Conservation (phyloP, 75 land plant species). For the Picea sitchensis region DNA sequence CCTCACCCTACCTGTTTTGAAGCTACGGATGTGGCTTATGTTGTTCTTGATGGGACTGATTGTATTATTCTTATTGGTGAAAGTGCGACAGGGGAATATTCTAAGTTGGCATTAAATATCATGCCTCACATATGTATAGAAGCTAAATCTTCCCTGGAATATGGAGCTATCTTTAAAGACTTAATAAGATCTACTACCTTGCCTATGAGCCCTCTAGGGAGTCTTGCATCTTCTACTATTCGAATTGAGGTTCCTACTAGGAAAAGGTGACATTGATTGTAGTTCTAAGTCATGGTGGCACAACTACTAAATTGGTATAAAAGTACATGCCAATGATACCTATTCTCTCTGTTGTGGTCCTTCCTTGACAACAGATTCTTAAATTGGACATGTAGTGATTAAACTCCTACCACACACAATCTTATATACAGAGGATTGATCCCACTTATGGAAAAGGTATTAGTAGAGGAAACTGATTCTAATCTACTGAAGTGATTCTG, state of each 20-base stretch:
- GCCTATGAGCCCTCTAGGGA: constrained; percentile 91
- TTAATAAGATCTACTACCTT: constrained; percentile 59
- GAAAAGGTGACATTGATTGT: constrained; percentile 73
- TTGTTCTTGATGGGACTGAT: constrained; percentile 86
- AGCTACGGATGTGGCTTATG: constrained; percentile 92
- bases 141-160: constrained; percentile 81
- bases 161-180: constrained; percentile 71
- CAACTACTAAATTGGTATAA: constrained; percentile 83
- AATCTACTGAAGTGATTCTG: constrained; percentile 70
- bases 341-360: constrained; percentile 30
- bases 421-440: too few species aligned
- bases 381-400: constrained; percentile 73
- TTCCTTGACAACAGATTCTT: constrained; percentile 68
- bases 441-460: constrained; percentile 41
- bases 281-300: constrained; percentile 83
- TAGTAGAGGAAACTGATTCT: constrained; percentile 80
- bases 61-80: constrained; percentile 95
- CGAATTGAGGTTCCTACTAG: constrained; percentile 60
- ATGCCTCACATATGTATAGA: constrained; percentile 81
- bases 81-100: constrained; percentile 87
- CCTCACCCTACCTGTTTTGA: constrained; percentile 86
- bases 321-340: constrained; percentile 80
- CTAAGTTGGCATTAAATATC: constrained; percentile 74
- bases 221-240: constrained; percentile 86
- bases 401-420: constrained; percentile 26